These are phyloP conservation scores for Pelargonium cotyledonis DNA, from an alignment of 441 rosid species.

Conservation along the genomic window DNA sequence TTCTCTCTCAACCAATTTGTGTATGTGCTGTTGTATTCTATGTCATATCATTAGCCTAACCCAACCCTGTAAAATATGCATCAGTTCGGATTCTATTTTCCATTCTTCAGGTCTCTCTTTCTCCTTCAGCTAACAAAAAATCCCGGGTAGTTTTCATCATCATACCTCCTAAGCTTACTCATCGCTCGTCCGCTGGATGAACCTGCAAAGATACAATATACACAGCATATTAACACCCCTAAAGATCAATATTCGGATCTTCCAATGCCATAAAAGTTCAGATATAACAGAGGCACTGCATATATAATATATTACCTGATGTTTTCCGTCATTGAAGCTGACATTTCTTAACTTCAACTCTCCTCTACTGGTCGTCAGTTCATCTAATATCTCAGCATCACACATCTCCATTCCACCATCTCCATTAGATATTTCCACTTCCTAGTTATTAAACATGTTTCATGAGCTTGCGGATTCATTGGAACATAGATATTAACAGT, in stretches of 20 bases:
- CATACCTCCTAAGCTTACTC: not conserved
- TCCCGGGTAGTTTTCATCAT: not conserved
- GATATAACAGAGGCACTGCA: not conserved
- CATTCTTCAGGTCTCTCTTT: not conserved
- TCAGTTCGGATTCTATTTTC: not conserved
- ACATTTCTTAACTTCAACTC: not conserved
- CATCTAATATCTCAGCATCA: slow-evolving; percentile 1
- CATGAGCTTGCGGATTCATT: not conserved
- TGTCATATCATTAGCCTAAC: not conserved
- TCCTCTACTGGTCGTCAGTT: not conserved
- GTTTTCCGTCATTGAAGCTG: not conserved
- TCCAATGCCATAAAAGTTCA: too few species aligned
- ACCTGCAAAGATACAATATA: slow-evolving; percentile 14
- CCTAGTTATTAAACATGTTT: not conserved
- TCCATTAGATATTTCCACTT: not conserved
- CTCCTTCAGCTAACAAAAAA: not conserved
- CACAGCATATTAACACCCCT: not conserved
- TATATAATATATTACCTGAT: not conserved
- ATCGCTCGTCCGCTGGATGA: slow-evolving; percentile 14
- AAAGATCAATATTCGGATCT: too few species aligned
- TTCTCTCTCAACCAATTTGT: too few species aligned
- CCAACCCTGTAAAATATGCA: not conserved
- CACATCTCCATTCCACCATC: not conserved
- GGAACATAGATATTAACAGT: not conserved
- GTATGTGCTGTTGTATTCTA: not conserved